A percentile compares a stretch with the other conserved stretches of the same genome.
phyloP scores from a whole-genome alignment of 495 filamentous ascomycete genomes.

The Hyaloscypha bicolor region DNA sequence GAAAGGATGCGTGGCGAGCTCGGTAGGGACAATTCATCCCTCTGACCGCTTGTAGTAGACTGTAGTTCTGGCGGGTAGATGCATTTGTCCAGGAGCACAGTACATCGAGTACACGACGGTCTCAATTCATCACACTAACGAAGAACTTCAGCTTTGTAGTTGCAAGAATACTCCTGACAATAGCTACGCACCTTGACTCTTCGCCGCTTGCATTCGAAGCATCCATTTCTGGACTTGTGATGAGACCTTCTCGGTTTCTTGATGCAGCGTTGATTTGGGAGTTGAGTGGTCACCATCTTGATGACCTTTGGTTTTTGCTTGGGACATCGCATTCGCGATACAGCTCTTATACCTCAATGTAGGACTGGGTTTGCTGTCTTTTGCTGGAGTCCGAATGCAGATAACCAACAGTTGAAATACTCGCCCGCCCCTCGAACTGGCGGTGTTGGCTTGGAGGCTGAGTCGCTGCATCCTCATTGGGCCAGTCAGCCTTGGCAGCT shows the following conservation, averaged over 20 bases:
- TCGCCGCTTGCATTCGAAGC: conserved; percentile 15
- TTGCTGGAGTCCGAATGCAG: no score
- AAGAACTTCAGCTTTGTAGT: conserved; percentile 8
- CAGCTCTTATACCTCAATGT: no score
- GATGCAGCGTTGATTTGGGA: no score
- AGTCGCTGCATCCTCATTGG: no score
- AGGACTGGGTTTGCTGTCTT: no score
- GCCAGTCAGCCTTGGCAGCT: no score
- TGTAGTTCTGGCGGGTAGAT: conserved; percentile 14
- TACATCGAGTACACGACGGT: conserved; percentile 18
- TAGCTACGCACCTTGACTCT: conserved; percentile 14
- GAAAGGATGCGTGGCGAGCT: conserved; percentile 8
- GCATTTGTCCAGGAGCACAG: conserved; percentile 10
- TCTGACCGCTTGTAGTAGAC: conserved; percentile 3
- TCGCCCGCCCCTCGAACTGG: no score
- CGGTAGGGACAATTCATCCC: conserved; percentile 7
- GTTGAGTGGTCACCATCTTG: no score
- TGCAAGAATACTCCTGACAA: not conserved
- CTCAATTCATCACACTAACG: conserved; percentile 18
- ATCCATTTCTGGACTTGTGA: conserved; percentile 20
- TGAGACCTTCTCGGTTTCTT: conserved; percentile 2
- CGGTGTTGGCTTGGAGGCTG: no score
- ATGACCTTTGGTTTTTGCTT: no score
- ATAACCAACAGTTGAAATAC: no score
- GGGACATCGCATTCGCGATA: no score